Evolutionary conservation across 352 stramenopile genomes (phyloP), one percentile per base, ranked within the genome.

Genomic region (Globisporangium emineosum): DNA sequence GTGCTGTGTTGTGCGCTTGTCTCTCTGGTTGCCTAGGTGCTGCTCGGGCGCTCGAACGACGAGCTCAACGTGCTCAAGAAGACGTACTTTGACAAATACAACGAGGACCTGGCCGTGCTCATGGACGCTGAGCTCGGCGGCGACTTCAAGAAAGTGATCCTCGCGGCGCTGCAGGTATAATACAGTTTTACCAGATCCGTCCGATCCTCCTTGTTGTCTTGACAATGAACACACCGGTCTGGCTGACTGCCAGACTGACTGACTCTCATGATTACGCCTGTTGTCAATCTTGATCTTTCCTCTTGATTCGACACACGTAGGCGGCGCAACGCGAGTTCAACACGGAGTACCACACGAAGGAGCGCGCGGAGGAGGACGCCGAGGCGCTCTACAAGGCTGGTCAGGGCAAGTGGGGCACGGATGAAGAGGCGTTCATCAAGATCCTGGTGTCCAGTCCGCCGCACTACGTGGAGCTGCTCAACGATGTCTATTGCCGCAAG

Each of bases 11-110:
- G 10, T n/a, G 40, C 47, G n/a, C n/a, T 27, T 56, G 35, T 33
- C 43, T 27, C 15, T 51, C n/a, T 51, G 43, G 2, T 23, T 52
- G 45, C 37, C 32, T 62, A 17, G 81, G 83, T 93, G 29, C 42
- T 93, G 7, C 53, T 89, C 29, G 82, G 82, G n/a, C 80, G 84
- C 68, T 87, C 79, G 19, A 86, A 87, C 54, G 75, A 89, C 32
- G 85, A 93, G 66, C 66, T 93, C 35, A 75, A 75, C 32, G 79
- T 91, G 71, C 73, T 93, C 51, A 88, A 88, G 69, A 78, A 76
- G 60, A 88, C 80, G 54, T 91, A 88, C 69, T 89, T 84, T 60
- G 79, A 89, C 57, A 83, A 86, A 67, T 90, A 85, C 68, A 86
- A 88, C 60, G 72, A 88, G 62, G 84, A 93, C 57, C 69, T 91